A percentile compares a stretch with the other conserved stretches of the same genome.
These are phyloP conservation scores for Collybiopsis luxurians DNA, from an alignment of 768 basidiomycete genomes.

Conservation along the genomic window DNA sequence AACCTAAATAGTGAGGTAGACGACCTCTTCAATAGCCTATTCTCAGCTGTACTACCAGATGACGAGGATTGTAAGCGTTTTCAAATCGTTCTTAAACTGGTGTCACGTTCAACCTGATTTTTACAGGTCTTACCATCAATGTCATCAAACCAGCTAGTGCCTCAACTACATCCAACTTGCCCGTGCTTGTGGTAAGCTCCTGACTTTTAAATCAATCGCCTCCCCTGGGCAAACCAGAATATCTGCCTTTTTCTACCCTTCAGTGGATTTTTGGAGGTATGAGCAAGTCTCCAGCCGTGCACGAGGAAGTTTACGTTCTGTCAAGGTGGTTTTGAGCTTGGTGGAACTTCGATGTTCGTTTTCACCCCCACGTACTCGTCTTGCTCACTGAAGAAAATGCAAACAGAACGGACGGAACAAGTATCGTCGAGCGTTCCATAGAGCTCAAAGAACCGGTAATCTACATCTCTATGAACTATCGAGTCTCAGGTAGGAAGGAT, in stretches of 20 bases:
- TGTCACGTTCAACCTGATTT: neutral
- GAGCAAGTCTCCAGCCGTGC: neutral
- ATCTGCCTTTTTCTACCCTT: neutral
- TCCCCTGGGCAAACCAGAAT: neutral
- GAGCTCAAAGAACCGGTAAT: slow-evolving; percentile 41
- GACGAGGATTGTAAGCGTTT: slow-evolving; percentile 8
- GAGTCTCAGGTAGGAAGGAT: slow-evolving; percentile 28
- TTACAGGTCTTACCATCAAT: slow-evolving; percentile 49
- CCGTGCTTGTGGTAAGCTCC: slow-evolving; percentile 50
- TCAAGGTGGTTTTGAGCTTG: slow-evolving; percentile 40
- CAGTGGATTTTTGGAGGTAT: slow-evolving; percentile 53
- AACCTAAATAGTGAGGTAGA: slow-evolving; percentile 31
- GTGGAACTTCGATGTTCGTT: slow-evolving; percentile 31
- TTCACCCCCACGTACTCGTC: neutral
- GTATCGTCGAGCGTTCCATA: slow-evolving; percentile 43
- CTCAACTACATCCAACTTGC: slow-evolving; percentile 40
- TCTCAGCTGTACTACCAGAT: slow-evolving; percentile 6
- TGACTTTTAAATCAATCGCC: no score
- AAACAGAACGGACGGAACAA: slow-evolving; percentile 39
- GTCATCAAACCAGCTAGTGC: slow-evolving; percentile 43
- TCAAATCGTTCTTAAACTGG: neutral
- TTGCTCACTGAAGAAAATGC: neutral
- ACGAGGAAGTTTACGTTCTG: neutral
- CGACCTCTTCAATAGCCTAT: slow-evolving; percentile 10
- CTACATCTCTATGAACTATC: slow-evolving; percentile 56